phyloP scores from a whole-genome alignment of 1,284 basidiomycete genomes.

The Pseudozyma tsukubaensis region DNA sequence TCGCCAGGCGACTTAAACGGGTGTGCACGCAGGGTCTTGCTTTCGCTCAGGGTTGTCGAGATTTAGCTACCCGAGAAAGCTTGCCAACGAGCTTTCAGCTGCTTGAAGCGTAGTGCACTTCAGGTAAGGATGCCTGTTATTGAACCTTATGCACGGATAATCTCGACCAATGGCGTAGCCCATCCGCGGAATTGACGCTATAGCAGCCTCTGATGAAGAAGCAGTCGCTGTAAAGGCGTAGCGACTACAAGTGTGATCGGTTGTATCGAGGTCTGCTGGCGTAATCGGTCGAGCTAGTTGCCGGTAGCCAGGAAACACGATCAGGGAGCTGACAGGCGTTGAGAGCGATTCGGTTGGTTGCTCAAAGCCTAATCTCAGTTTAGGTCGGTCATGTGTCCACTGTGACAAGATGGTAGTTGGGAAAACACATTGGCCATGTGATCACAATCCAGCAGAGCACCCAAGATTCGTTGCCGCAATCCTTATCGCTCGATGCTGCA shows the following conservation, averaged over 20 bases:
- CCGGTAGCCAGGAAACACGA: not conserved
- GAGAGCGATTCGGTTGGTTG: constrained; percentile 2
- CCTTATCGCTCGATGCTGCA: not conserved
- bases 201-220: no score
- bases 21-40: constrained; percentile 1
- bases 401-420: not conserved
- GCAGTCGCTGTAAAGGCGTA: not conserved
- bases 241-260: constrained; percentile 1
- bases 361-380: constrained; percentile 9
- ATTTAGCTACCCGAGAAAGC: not conserved
- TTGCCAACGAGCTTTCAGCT: not conserved
- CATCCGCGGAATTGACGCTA: no score
- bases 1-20: not conserved
- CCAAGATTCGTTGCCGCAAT: not conserved
- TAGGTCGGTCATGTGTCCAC: constrained; percentile 5
- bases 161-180: no score
- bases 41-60: constrained; percentile 1
- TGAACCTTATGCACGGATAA: no score
- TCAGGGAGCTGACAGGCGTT: constrained; percentile 10
- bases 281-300: not conserved
- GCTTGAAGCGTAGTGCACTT: not conserved
- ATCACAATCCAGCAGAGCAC: not conserved
- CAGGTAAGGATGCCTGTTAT: no score
- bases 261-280: not conserved
- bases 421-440: not conserved